Conservation (phyloP, 202 grass and related monocot species). For the Saccharum hybrid region DNA sequence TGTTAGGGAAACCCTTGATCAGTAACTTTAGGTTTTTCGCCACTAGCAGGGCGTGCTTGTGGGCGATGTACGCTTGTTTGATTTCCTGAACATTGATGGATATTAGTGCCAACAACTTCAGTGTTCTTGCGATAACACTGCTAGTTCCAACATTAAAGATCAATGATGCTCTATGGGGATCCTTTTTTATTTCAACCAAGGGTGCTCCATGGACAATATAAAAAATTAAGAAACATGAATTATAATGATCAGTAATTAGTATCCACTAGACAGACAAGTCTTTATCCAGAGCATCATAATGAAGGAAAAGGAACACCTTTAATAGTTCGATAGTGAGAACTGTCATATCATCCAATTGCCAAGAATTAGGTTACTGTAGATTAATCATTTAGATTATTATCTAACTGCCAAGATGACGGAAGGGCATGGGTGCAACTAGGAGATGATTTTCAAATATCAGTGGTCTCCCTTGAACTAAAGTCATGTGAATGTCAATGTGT, state of each 20-base stretch:
- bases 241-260: conserved; percentile 1
- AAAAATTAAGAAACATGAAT: not conserved
- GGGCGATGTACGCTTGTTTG: conserved; percentile 82
- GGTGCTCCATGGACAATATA: conserved; percentile 2
- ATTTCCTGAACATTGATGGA: conserved; percentile 55
- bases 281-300: not conserved
- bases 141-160: not conserved
- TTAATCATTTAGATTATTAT: not conserved
- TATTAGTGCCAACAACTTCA: not conserved
- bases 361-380: not conserved
- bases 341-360: not conserved
- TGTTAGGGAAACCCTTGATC: conserved; percentile 50
- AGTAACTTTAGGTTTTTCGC: conserved; percentile 70
- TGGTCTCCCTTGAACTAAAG: not conserved
- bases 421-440: not conserved
- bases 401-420: not conserved
- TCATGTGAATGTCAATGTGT: not conserved
- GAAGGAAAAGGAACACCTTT: not conserved
- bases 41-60: conserved; percentile 64
- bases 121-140: not conserved
- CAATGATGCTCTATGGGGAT: not conserved
- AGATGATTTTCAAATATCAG: not conserved
- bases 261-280: not conserved
- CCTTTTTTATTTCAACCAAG: not conserved
- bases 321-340: not conserved